phyloP scores from a whole-genome alignment of 139 green algal genomes.

The Pleodorina starrii region DNA sequence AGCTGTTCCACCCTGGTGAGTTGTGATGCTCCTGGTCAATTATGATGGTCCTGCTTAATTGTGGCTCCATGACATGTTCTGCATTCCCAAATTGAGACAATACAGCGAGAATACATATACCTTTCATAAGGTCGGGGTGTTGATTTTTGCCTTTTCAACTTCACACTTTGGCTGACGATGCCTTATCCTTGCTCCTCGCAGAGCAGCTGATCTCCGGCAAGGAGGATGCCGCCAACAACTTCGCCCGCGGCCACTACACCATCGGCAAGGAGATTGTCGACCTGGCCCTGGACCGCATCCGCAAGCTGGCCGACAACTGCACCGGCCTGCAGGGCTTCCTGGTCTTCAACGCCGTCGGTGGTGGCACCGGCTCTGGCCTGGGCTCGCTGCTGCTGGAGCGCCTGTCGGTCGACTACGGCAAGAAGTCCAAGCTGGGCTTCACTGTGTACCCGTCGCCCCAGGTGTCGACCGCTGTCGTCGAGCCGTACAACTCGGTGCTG shows the following conservation, averaged over 20 bases:
- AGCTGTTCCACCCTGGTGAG: conserved; percentile 95
- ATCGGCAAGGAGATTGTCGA: conserved; percentile 98
- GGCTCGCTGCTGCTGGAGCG: conserved; percentile 97
- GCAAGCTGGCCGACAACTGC: conserved; percentile 98
- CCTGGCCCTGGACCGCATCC: conserved; percentile 92
- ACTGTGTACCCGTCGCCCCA: conserved; percentile 96
- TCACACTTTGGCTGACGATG: too few species aligned
- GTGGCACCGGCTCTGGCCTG: conserved; percentile 95
- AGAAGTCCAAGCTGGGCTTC: conserved; percentile 99
- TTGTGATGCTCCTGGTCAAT: too few species aligned
- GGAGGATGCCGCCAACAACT: conserved; percentile 84
- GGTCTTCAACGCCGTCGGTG: conserved; percentile 97
- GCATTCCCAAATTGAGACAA: too few species aligned
- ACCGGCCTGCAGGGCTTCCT: conserved; percentile 98
- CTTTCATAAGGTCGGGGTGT: too few species aligned
- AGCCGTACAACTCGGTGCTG: conserved; percentile 98
- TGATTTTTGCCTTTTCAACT: too few species aligned
- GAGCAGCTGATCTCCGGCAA: conserved; percentile 99
- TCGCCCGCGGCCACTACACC: conserved; percentile 91
- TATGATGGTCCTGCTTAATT: not conserved
- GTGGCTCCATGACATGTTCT: too few species aligned
- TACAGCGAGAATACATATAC: too few species aligned
- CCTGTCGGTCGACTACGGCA: conserved; percentile 99
- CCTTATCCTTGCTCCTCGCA: not conserved
- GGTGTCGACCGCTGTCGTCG: conserved; percentile 95